Evolutionary conservation across 371 early-diverging fungal genomes (phyloP), one percentile per base, ranked within the genome.

Genomic region (Mucor velutinosus): DNA sequence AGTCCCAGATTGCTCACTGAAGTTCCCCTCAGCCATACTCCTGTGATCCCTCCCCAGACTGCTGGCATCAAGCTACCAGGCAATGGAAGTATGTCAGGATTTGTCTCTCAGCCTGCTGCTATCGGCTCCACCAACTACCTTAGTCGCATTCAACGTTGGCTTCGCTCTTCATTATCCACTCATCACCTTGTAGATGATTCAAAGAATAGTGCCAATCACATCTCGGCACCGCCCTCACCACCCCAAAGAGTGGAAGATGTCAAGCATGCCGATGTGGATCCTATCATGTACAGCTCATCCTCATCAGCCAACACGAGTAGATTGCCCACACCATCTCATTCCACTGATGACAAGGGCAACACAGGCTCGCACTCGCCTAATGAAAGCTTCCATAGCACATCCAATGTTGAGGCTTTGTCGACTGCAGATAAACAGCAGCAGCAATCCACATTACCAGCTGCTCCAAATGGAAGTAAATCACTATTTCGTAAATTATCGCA

Each of bases 101-200:
- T 72, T 17, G 62, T 65, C 1, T 78, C 79, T 23, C 76, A 75
- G 53, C 77, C 77, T 15, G 74, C 77, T 12, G 72, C 77, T 10
- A 67, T 74, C 21, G 70, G 64, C 11, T 80, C 81, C 7, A 67
- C 75, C 23, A 79, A 77, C 30, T 81, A 81, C 30, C 59, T 81
- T 2, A 67, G 64, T 30, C 72, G 81, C 19, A 76, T 81, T 56
- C 81, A 81, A 37, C 81, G 81, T 27, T 81, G 81, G 81, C 69
- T 81, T 49, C 77, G 76, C 15, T 81, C 81, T 27, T 78, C 79
- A 17, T 65, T 77, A 14, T 81, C 81, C 11, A 77, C 78, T 11
- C 77, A 81, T 49, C 74, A 77, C 19, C 64, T 81, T 21, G 65
- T 69, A 12, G 19, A 53, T 15, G 53, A 53, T 7, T 17, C 30